A percentile compares a stretch with the other conserved stretches of the same genome.
Conservation (phyloP, 495 filamentous ascomycete species). For the Penicillium steckii region DNA sequence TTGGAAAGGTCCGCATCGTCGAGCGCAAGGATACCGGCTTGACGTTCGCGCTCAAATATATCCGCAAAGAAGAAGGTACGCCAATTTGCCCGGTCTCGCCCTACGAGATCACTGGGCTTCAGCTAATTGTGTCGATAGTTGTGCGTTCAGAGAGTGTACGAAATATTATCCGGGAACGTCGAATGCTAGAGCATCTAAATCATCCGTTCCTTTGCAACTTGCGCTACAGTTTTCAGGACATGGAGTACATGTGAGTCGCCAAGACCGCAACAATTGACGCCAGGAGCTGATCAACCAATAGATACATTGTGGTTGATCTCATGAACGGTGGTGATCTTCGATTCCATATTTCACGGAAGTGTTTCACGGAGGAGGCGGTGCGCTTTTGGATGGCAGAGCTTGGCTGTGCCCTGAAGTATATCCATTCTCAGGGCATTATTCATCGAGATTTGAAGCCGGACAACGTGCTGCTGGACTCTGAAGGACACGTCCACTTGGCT, state of each 20-base stretch:
- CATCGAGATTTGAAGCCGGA: constrained; percentile 97
- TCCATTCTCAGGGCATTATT: constrained; percentile 89
- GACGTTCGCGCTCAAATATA: constrained; percentile 96
- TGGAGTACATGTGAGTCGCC: constrained; percentile 87
- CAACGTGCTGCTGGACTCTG: constrained; percentile 89
- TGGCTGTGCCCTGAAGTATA: constrained; percentile 87
- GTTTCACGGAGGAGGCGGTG: constrained; percentile 95
- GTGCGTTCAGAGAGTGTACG: constrained; percentile 96
- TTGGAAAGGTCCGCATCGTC: constrained; percentile 97
- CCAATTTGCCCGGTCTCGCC: constrained; percentile 4
- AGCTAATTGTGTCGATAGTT: constrained; percentile 53
- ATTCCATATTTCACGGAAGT: constrained; percentile 97
- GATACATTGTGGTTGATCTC: constrained; percentile 95
- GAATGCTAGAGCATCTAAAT: constrained; percentile 97
- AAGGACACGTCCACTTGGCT: constrained; percentile 95
- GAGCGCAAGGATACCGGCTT: constrained; percentile 93
- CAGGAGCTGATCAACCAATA: constrained; percentile 36
- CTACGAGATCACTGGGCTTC: background rate
- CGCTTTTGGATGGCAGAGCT: constrained; percentile 96
- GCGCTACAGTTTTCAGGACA: constrained; percentile 98
- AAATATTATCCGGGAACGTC: constrained; percentile 94
- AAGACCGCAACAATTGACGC: background rate
- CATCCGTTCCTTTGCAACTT: constrained; percentile 98
- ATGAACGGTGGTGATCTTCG: constrained; percentile 98
- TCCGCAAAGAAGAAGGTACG: constrained; percentile 97